phyloP scores from a whole-genome alignment of 768 basidiomycete species.

The Rhodosporidiobolus odoratus region DNA sequence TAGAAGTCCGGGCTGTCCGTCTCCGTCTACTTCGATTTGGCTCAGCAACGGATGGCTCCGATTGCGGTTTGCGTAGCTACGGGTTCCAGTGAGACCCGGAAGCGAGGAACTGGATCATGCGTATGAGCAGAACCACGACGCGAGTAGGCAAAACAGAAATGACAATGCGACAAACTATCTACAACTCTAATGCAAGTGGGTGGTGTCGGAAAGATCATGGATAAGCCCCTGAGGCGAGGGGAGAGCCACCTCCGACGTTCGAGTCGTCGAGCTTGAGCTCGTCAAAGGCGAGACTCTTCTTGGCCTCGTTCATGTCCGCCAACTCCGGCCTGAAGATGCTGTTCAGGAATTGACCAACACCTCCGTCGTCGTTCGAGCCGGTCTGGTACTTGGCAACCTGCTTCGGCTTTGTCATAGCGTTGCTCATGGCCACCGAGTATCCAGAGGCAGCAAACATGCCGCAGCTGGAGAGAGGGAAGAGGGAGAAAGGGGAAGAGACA shows the following conservation, averaged over 20 bases:
- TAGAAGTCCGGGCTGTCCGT: too few species aligned
- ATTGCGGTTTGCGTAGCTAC: too few species aligned
- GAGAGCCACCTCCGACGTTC: constrained; percentile 7
- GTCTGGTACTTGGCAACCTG: constrained; percentile 33
- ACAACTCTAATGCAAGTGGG: too few species aligned
- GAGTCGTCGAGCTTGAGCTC: constrained; percentile 31
- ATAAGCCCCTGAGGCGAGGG: constrained; percentile 31
- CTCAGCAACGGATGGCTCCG: too few species aligned
- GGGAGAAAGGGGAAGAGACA: neutral
- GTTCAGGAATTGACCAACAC: constrained; percentile 39
- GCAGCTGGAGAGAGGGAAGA: constrained; percentile 2
- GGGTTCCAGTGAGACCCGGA: too few species aligned
- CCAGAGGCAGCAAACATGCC: constrained; percentile 37
- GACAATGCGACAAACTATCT: too few species aligned
- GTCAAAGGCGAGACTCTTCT: constrained; percentile 15
- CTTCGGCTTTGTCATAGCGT: constrained; percentile 37
- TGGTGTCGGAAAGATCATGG: too few species aligned
- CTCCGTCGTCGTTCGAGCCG: constrained; percentile 38
- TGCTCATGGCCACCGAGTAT: constrained; percentile 34
- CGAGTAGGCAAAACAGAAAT: too few species aligned
- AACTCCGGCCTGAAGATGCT: constrained; percentile 34
- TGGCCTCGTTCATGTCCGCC: neutral
- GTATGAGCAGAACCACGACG: too few species aligned
- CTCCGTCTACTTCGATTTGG: too few species aligned
- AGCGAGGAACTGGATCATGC: too few species aligned